Conservation (phyloP, 441 rosid species). For the Dalechampia spathulata region DNA sequence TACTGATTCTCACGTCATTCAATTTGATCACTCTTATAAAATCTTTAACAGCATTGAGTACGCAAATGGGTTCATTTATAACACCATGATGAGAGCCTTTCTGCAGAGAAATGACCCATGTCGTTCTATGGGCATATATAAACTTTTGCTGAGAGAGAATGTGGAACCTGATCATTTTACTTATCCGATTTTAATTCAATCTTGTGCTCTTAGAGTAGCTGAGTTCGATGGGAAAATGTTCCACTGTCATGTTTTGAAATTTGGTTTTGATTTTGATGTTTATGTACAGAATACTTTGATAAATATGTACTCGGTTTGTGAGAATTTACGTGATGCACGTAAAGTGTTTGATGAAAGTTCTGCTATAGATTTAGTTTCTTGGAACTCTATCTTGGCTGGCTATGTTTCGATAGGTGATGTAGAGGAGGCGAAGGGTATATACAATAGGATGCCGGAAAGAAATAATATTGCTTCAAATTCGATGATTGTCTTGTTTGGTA, state of each 20-base stretch:
- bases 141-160: conserved; percentile 28
- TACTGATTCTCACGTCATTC: conserved; percentile 28
- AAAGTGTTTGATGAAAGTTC: conserved; percentile 44
- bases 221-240: conserved; percentile 39
- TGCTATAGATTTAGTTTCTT: conserved; percentile 42
- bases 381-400: conserved; percentile 55
- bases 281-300: conserved; percentile 47
- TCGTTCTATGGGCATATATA: conserved; percentile 29
- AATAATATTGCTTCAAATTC: conserved; percentile 48
- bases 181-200: conserved; percentile 41
- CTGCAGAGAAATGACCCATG: conserved; percentile 25
- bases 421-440: conserved; percentile 39
- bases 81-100: conserved; percentile 47
- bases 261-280: conserved; percentile 42
- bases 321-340: conserved; percentile 30
- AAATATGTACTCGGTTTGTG: conserved; percentile 37
- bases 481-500: conserved; percentile 47
- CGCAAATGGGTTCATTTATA: conserved; percentile 45
- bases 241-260: conserved; percentile 36
- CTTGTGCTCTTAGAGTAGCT: conserved; percentile 24
- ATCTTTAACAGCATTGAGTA: conserved; percentile 31
- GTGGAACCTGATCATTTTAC: conserved; percentile 40
- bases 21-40: conserved; percentile 21
- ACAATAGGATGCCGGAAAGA: conserved; percentile 37
- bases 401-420: conserved; percentile 33